Percentiles rank a stretch among this genome's conserved stretches.
phyloP scores from a whole-genome alignment of 495 filamentous ascomycete genomes.

The Aspergillus baeticus region DNA sequence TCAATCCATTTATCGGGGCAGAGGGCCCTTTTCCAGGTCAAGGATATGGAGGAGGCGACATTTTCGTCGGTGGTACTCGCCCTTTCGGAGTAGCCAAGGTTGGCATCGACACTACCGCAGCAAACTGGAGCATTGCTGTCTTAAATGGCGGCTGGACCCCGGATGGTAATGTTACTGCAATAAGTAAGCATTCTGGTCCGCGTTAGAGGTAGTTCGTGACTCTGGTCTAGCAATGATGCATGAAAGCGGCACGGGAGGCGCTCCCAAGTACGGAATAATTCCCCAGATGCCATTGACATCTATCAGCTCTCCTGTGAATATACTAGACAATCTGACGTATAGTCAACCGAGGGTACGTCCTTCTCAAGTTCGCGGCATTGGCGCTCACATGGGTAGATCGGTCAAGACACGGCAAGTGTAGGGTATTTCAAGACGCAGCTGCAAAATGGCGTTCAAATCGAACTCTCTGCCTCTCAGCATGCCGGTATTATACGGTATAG shows the following conservation, averaged over 20 bases:
- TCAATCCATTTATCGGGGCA: conserved; percentile 39
- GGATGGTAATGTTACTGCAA: conserved; percentile 59
- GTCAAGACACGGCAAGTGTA: conserved; percentile 51
- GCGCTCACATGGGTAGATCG: conserved; percentile 23
- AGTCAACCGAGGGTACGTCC: conserved; percentile 32
- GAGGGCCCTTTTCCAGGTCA: conserved; percentile 33
- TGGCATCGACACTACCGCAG: conserved; percentile 58
- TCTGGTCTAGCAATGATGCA: conserved; percentile 54
- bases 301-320: conserved; percentile 33
- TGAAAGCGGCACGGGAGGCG: conserved; percentile 67
- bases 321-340: conserved; percentile 42
- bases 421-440: conserved; percentile 62
- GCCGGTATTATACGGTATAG: conserved; percentile 61
- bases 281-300: conserved; percentile 57
- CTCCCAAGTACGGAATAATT: conserved; percentile 68
- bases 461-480: conserved; percentile 59
- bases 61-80: conserved; percentile 62
- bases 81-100: conserved; percentile 69
- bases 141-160: conserved; percentile 58
- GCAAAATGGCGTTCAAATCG: conserved; percentile 53
- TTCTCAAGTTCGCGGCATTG: neutral
- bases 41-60: conserved; percentile 57
- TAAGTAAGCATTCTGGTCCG: conserved; percentile 33
- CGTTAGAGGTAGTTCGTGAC: neutral
- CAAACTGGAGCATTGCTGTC: conserved; percentile 48